Base-by-base conservation (phyloP, 257 asterid species). In the Phtheirospermum japonicum region DNA sequence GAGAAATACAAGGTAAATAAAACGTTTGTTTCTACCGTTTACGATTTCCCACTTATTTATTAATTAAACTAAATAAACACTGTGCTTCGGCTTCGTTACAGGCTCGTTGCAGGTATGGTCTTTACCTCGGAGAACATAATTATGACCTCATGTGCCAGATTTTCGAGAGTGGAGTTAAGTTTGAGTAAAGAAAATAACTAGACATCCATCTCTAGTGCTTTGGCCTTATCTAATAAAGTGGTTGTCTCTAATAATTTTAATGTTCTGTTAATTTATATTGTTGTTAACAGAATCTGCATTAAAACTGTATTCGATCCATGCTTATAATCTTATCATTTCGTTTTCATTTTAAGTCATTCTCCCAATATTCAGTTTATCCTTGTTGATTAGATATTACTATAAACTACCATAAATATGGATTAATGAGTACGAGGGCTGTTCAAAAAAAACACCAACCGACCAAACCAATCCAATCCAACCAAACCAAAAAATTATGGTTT, bases 91-190 rank as follows among this genome's bases (percentile, higher is more conserved):
- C 45, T 59, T 56, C 61, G 37, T 48, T 66, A 57, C 77, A 74
- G 77, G 2, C 50, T 13, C 67, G 53, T 9, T 48, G 6, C 70
- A 52, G 12, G 67, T 2, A 49, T 16, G 77, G 66, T 20, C 9
- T 6, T 17, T 64, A 31, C 59, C 2, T 3, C 0, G 83, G 76
- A 12, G 83, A 78, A 57, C 6, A 6, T 39, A 30, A 75, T 52
- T 80, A 68, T 50, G 80, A 77, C 11, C 67, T 71, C 75, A 68
- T 81, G 74, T 30, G 80, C 63, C 71, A 66, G 26, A 17, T 81
- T 66, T 81, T 75, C 36, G 80, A 70, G 48, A 68, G 73, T 11
- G 83, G 82, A 49, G 73, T 81, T 56, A 59, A 16, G 16, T 32
- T 74, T 23, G 57, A 34, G 40, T 64, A 50, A 59, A 23, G 65